Base-by-base conservation (phyloP, 805 yeast species). In the Brettanomyces sp. region DNA sequence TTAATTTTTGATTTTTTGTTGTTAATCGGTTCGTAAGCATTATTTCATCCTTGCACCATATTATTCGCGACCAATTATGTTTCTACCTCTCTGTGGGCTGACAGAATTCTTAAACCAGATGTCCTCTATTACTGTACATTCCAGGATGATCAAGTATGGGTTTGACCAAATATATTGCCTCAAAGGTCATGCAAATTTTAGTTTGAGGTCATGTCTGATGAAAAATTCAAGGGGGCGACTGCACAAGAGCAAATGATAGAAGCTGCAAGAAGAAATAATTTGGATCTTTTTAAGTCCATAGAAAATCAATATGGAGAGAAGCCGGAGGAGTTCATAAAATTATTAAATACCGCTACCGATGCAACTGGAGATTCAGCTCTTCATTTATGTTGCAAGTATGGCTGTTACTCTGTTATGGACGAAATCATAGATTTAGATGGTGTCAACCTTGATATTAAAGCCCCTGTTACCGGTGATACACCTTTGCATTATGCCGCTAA, bases 401-500 rank as follows among this genome's bases (percentile, higher is more conserved):
- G 98, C 3, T 79, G 86, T 45, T 86, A 82, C 75, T 96, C 89
- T 56, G 85, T 85, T 34, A 69, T 93, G 58, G 97, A 91, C 60
- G 66, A 74, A 43, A 67, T 91, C 18, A 70, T 91, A 49, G 97
- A 91, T 62, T 81, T 83, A 45, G 95, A 86, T 49, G 96, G 93
- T 2, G 89, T 90, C 18, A 96, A 90, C 53, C 80, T 90, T 30
- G 96, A 93, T 62, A 93, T 96, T 1, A 60, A 65, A 37, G 85
- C 85, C 62, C 72, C 79, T 35, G 47, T 74, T 28, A 83, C 82
- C 44, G 90, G 89, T 36, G 90, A 86, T 52, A 87, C 97, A 1
- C 97, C 99, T 12, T 73, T 93, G 51, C 98, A 91, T 64, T 67
- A 76, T 50, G 95, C 96, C 4, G 95, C 82, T 11, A 76, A 75